Conservation (phyloP, 345 rosid genomes). For the Eutrema heterophyllum region DNA sequence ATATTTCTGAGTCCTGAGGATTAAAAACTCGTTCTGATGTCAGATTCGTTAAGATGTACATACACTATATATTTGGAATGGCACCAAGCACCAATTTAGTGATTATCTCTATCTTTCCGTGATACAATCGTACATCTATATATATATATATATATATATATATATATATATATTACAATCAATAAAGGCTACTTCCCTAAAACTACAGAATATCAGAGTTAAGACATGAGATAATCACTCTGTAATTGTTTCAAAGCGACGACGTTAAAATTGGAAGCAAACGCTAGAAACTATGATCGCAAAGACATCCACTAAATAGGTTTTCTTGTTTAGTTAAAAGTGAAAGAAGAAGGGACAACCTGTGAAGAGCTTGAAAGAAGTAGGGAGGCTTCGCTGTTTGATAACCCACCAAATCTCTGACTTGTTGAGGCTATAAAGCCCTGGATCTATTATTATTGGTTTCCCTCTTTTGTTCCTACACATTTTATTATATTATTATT, state of each 20-base stretch:
- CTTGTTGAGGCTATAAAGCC: slow-evolving; percentile 61
- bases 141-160: too few relatives aligned
- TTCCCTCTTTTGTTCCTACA: slow-evolving; percentile 80
- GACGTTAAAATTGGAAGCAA: not conserved
- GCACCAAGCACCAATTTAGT: too few relatives aligned
- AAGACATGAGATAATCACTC: too few relatives aligned
- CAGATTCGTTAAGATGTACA: not conserved
- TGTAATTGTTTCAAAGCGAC: not conserved
- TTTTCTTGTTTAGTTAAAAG: not conserved
- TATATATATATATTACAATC: too few relatives aligned
- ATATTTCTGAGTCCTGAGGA: not conserved
- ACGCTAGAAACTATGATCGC: not conserved
- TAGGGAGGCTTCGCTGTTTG: slow-evolving; percentile 74
- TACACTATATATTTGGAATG: not conserved
- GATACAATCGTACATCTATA: too few relatives aligned
- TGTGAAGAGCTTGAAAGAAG: slow-evolving; percentile 89
- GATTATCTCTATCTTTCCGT: too few relatives aligned
- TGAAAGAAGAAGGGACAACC: slow-evolving; percentile 36
- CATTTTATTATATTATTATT: not conserved
- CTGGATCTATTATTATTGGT: slow-evolving; percentile 90
- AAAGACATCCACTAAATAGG: not conserved
- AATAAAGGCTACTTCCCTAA: too few relatives aligned
- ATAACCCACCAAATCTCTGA: slow-evolving; percentile 83
- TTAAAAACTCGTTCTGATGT: not conserved
- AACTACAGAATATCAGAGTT: too few relatives aligned